Evolutionary conservation across 257 asterid species (phyloP).

Genomic region (Fraxinus anomala): DNA sequence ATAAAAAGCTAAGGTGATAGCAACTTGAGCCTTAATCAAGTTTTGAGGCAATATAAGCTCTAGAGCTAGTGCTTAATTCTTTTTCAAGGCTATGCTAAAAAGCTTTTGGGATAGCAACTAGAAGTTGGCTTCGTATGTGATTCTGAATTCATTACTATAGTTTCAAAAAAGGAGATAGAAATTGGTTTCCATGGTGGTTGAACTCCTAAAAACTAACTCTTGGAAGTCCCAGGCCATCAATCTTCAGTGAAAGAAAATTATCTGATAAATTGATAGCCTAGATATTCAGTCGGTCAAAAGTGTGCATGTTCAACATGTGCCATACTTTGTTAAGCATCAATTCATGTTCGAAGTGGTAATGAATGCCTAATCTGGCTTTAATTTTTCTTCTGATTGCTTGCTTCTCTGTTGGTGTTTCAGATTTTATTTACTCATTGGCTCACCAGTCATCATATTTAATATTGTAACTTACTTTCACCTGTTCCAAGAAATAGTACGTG

Average conservation of each 20-base stretch:
- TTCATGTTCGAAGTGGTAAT: not conserved
- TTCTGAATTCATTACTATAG: not conserved
- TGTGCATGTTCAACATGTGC: not conserved
- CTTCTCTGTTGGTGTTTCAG: slow-evolving; percentile 8
- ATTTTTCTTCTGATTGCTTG: not conserved
- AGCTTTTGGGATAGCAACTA: not conserved
- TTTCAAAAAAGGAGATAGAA: not conserved
- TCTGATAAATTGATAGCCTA: not conserved
- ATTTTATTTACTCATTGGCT: not conserved
- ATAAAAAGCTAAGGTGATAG: not conserved
- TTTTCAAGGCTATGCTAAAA: not conserved
- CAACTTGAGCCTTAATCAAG: not conserved
- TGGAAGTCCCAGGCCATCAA: slow-evolving; percentile 16
- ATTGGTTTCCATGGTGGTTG: not conserved
- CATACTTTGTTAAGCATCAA: not conserved
- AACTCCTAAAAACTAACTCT: not conserved
- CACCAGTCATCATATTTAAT: not conserved
- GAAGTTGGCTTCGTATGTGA: not conserved
- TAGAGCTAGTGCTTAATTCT: not conserved
- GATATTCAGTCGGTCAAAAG: not conserved
- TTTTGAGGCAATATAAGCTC: not conserved
- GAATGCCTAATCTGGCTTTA: not conserved
- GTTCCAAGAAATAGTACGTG: not conserved
- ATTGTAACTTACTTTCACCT: not conserved
- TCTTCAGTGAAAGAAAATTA: not conserved